Evolutionary conservation across 2,329 filamentous ascomycete species (phyloP), one percentile per base, ranked within the genome.

Genomic region (Aspergillus sp.): DNA sequence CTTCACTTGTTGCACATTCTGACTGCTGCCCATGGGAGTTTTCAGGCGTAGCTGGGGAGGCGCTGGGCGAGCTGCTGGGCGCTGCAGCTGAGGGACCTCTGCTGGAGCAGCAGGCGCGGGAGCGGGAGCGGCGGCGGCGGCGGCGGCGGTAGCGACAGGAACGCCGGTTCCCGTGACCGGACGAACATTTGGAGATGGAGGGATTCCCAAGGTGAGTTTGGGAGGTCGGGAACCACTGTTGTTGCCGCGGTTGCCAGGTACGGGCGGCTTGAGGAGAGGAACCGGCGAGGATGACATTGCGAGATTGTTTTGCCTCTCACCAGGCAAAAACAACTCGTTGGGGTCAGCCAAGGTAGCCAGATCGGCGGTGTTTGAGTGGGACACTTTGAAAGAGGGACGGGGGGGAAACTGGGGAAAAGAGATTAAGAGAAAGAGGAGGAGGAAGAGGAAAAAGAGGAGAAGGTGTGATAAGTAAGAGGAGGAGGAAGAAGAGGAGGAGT

Each of bases 161-260:
- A 81, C 77, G 13, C 71, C 78, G 70, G 82, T 76, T 67, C 81
- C 83, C 66, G 69, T 68, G 54, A 95, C 86, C 2, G 93, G 88
- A 75, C 93, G 91, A 63, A 83, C 89, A 78, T 87, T 94, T 52
- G 92, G 91, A 38, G 92, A 96, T 0, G 90, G 88, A 39, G 94
- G 94, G 60, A 98, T 98, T 49, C 93, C 91, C 59, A 98, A 86
- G 48, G 92, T 94, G 60, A 98, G 84, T 69, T 90, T 88, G 27
- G 92, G 92, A 56, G 89, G 83, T 64, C 90, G 84, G 61, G 83
- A 81, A 61, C 86, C 87, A 65, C 84, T 82, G 68, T 83, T 81
- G 67, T 82, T 83, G 64, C 83, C 83, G 68, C 87, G 84, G 66
- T 81, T 82, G 65, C 91, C 90, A 41, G 90, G 90, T 59, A 96